These are phyloP conservation scores for Chalciporus sp. DNA, from an alignment of 1,284 basidiomycete species.

Conservation along the genomic window DNA sequence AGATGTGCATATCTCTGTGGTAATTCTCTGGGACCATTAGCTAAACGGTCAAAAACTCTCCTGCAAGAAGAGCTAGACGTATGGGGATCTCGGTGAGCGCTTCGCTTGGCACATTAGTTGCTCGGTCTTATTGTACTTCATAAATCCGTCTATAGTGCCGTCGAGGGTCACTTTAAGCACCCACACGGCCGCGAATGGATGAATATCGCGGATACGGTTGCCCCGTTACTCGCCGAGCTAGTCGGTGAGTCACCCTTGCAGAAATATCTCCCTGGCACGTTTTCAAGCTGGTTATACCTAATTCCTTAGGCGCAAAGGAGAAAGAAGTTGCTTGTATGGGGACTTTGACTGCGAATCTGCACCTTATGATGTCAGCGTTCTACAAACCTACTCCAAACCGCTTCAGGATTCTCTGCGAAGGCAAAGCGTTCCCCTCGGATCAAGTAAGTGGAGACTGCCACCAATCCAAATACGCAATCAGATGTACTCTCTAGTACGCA, in stretches of 20 bases:
- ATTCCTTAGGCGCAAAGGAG: conserved; percentile 72
- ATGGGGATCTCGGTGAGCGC: conserved; percentile 79
- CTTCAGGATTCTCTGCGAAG: conserved; percentile 96
- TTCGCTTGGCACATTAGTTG: conserved; percentile 7
- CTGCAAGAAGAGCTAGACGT: conserved; percentile 85
- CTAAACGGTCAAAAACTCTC: conserved; percentile 71
- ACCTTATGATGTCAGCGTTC: conserved; percentile 93
- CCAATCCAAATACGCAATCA: conserved; percentile 13
- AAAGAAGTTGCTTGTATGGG: conserved; percentile 94
- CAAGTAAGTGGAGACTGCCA: conserved; percentile 54
- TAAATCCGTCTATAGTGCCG: conserved; percentile 58
- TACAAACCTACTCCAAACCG: conserved; percentile 85
- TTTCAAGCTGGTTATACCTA: conserved; percentile 17
- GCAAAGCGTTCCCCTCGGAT: conserved; percentile 94
- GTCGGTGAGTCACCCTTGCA: conserved; percentile 60
- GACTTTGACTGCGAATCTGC: conserved; percentile 92
- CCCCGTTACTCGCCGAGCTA: conserved; percentile 78
- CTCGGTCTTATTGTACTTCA: conserved; percentile 5
- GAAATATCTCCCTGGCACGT: not conserved
- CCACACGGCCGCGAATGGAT: conserved; percentile 86
- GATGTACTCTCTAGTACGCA: conserved; percentile 71
- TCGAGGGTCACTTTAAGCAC: conserved; percentile 92
- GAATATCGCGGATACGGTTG: conserved; percentile 73
- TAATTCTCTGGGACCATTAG: conserved; percentile 89
- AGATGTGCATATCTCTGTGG: conserved; percentile 90